Percentiles rank a stretch among this genome's conserved stretches.
Conservation (phyloP, 345 rosid species). For the Isatis tinctoria region DNA sequence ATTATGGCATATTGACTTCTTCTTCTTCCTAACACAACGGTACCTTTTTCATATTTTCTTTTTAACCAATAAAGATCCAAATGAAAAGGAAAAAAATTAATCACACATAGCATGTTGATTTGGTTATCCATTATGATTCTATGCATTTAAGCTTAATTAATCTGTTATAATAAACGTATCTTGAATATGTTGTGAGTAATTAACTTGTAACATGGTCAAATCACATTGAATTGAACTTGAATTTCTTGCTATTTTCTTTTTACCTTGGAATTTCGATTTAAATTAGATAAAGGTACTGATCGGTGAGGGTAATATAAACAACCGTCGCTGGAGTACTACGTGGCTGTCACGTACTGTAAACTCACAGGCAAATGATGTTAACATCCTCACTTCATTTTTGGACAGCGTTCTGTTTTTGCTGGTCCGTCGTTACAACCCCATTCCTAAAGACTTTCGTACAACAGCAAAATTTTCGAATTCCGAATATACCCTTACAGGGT, state of each 20-base stretch:
- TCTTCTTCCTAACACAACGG: constrained; percentile 22
- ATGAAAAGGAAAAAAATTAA: background rate
- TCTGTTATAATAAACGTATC: background rate
- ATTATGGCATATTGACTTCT: constrained; percentile 22
- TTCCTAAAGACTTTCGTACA: constrained; percentile 10
- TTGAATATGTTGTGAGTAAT: constrained; percentile 1
- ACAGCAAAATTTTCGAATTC: background rate
- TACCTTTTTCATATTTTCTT: background rate
- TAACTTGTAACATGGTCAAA: constrained; percentile 11
- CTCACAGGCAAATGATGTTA: constrained; percentile 28
- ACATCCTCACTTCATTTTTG: constrained; percentile 7
- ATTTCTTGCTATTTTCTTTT: background rate
- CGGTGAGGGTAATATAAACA: constrained; percentile 6
- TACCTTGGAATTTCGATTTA: background rate
- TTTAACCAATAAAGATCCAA: background rate
- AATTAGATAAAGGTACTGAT: background rate
- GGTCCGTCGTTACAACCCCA: constrained; percentile 47
- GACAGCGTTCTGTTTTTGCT: constrained; percentile 18
- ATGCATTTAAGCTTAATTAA: background rate
- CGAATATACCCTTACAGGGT: constrained; percentile 11
- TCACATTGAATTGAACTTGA: constrained; percentile 9
- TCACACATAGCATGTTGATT: background rate
- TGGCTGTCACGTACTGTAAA: constrained; percentile 33
- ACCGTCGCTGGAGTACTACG: background rate
- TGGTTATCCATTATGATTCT: background rate